Evolutionary conservation across 306 rosid genomes (phyloP), one percentile per base, ranked within the genome.

Genomic region (Spatholobus suberectus): DNA sequence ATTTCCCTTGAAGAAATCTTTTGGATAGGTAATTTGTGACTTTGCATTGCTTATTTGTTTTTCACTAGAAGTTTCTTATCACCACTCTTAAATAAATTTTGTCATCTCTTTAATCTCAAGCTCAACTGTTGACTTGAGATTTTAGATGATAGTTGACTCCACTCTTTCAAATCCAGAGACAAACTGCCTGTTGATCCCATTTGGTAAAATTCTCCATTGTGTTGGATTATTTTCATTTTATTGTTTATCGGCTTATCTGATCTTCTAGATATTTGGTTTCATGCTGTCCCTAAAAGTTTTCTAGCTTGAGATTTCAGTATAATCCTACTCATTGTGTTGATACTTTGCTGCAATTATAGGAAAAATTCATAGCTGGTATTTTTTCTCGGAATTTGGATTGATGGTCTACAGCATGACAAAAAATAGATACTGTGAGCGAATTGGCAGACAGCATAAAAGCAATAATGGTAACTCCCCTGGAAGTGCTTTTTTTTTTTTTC

Each of bases 361-460:
- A 74, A 92, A 95, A 71, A 93, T 95, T 58, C 88, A 92, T 58
- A 84, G 92, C 87, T 95, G 98, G 98, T 91, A 86, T 83, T 92
- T 90, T 90, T 92, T 95, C 90, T 89, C 97, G 18, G 98, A 95
- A 78, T 89, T 83, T 82, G 96, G 94, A 78, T 82, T 90, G 80
- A 89, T 95, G 85, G 90, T 95, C 83, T 95, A 95, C 89, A 95
- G 91, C 90, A 95, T 95, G 98, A 90, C 90, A 57, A 90, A 93
- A 84, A 95, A 89, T 85, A 83, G 98, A 83, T 95, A 87, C 46
- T 95, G 98, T 71, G 97, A 95, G 84, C 87, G 98, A 82, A 95
- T 95, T 75, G 97, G 98, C 79, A 89, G 98, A 84, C 90, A 93
- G 54, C 98, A 95, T 88, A 95, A 93, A 93, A 95, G 98, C 90